These are phyloP conservation scores for Areca catechu DNA, from an alignment of 176 grass and related monocot species.

Conservation along the genomic window DNA sequence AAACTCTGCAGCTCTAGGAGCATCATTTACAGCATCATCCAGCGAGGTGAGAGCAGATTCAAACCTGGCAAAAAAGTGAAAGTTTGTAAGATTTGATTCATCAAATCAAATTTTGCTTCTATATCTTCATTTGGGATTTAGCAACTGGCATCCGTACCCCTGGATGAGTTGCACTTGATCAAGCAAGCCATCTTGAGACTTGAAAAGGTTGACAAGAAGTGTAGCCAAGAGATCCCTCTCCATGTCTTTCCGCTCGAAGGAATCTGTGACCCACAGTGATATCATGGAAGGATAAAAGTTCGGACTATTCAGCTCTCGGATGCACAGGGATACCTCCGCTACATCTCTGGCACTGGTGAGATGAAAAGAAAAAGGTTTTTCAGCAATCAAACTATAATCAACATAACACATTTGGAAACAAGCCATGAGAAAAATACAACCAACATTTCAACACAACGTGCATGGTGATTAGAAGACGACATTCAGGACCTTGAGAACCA, in stretches of 20 bases:
- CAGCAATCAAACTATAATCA: too few species aligned
- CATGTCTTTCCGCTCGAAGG: conserved; percentile 83
- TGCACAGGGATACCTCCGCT: conserved; percentile 52
- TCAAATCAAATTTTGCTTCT: too few species aligned
- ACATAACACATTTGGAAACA: too few species aligned
- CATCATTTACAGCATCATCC: conserved; percentile 91
- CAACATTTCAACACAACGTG: too few species aligned
- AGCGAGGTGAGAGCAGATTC: conserved; percentile 49
- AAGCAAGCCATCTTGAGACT: conserved; percentile 47
- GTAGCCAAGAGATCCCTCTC: conserved; percentile 80
- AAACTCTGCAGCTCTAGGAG: conserved; percentile 81
- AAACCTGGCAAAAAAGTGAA: conserved; percentile 30
- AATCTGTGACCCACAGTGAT: conserved; percentile 88
- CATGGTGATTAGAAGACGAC: too few species aligned
- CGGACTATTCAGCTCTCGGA: conserved; percentile 89
- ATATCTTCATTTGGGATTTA: not conserved
- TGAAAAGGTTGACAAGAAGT: conserved; percentile 75
- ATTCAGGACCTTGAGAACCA: too few species aligned
- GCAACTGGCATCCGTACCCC: conserved; percentile 38
- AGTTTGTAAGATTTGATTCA: too few species aligned
- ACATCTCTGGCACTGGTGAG: too few species aligned
- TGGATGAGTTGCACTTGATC: conserved; percentile 51
- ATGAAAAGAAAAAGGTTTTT: too few species aligned
- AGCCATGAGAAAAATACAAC: too few species aligned
- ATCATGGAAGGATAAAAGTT: conserved; percentile 65